phyloP scores from a whole-genome alignment of 2,329 filamentous ascomycete species.

The Sclerotiophoma versabilis region DNA sequence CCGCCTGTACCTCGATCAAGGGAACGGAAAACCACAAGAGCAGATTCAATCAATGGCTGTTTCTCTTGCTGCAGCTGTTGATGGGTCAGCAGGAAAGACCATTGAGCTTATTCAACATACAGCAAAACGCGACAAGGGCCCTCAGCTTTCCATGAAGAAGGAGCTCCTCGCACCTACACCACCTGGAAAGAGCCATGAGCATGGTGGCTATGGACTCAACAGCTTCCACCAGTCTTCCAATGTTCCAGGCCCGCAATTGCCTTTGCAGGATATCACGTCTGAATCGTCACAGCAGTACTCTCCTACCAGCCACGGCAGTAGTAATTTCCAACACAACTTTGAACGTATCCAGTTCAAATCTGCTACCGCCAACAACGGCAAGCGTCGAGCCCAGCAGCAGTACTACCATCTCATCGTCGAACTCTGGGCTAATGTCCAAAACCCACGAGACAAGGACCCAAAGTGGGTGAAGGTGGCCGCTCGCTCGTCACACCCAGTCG shows the following conservation, averaged over 20 bases:
- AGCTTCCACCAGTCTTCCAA: constrained; percentile 46
- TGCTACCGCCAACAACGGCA: constrained; percentile 92
- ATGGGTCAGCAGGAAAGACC: constrained; percentile 74
- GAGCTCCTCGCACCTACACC: constrained; percentile 72
- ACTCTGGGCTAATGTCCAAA: constrained; percentile 50
- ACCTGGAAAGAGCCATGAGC: constrained; percentile 57
- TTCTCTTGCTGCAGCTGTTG: constrained; percentile 82
- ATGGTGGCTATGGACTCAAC: constrained; percentile 48
- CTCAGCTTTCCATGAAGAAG: constrained; percentile 75
- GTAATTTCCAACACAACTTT: constrained; percentile 66
- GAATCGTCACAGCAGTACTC: constrained; percentile 44
- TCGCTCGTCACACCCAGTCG: constrained; percentile 47
- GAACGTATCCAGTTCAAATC: constrained; percentile 95
- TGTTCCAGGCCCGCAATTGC: constrained; percentile 51
- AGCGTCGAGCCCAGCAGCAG: constrained; percentile 86
- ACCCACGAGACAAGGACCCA: constrained; percentile 34
- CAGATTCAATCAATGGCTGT: constrained; percentile 79
- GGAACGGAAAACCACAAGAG: constrained; percentile 55
- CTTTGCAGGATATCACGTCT: constrained; percentile 49
- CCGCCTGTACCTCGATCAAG: constrained; percentile 64
- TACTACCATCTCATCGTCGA: constrained; percentile 93
- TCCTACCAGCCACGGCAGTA: constrained; percentile 43
- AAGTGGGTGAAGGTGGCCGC: constrained; percentile 49
- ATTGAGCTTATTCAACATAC: constrained; percentile 91
- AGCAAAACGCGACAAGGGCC: constrained; percentile 88